These are phyloP conservation scores for Penicillium macrosclerotiorum DNA, from an alignment of 495 filamentous ascomycete genomes.

Conservation along the genomic window DNA sequence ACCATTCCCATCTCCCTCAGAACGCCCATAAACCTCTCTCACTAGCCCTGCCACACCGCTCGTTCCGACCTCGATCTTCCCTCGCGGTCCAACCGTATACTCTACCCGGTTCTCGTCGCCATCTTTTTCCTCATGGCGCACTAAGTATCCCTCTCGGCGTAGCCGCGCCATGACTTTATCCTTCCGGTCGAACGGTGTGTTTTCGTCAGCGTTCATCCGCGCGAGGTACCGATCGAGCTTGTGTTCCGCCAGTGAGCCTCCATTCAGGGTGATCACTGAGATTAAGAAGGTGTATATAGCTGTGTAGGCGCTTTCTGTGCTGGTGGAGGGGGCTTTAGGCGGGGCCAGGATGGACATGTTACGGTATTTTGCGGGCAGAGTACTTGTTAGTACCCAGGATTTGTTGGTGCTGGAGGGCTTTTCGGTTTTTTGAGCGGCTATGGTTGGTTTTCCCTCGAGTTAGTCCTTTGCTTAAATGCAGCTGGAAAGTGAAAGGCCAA, in stretches of 20 bases:
- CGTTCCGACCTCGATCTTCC: conserved; percentile 80
- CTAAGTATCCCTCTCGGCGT: conserved; percentile 77
- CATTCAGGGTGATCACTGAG: conserved; percentile 68
- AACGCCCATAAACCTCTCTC: conserved; percentile 54
- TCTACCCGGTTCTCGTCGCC: conserved; percentile 72
- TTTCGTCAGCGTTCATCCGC: conserved; percentile 71
- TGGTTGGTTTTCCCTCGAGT: background rate
- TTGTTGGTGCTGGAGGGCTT: conserved; percentile 54
- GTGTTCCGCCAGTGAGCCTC: conserved; percentile 68
- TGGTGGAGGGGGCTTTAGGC: conserved; percentile 57
- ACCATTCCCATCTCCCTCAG: conserved; percentile 31
- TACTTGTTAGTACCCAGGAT: conserved; percentile 71
- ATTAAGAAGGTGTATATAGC: conserved; percentile 79
- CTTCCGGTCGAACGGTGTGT: conserved; percentile 73
- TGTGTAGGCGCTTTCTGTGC: conserved; percentile 72
- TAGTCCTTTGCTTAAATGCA: background rate
- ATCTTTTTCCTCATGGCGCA: conserved; percentile 64
- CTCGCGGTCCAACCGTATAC: conserved; percentile 78
- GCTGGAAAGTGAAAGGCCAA: too few relatives aligned
- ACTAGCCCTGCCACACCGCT: conserved; percentile 70
- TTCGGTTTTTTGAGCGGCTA: conserved; percentile 59
- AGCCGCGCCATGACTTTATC: conserved; percentile 73
- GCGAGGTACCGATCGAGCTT: conserved; percentile 71
- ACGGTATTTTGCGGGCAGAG: conserved; percentile 65
- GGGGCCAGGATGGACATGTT: conserved; percentile 64